Conservation (phyloP, 176 grass and related monocot genomes). For the Oryza meridionalis region DNA sequence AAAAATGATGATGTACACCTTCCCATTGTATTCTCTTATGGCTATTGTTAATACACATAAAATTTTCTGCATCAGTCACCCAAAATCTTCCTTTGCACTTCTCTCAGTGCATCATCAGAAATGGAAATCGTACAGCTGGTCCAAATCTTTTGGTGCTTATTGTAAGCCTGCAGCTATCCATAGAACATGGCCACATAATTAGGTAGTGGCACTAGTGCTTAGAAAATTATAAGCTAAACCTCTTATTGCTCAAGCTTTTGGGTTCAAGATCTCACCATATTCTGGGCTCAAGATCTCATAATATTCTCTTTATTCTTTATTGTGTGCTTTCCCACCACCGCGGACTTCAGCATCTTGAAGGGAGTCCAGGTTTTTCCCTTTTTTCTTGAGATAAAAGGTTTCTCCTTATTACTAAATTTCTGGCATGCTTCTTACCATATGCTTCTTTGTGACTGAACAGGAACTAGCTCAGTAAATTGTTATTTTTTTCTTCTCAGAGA, state of each 20-base stretch:
- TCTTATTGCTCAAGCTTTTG: conserved; percentile 1
- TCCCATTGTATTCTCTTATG: neutral
- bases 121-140: neutral
- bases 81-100: neutral
- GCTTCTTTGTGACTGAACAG: neutral
- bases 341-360: neutral
- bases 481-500: neutral
- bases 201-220: neutral
- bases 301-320: neutral
- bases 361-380: neutral
- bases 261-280: neutral
- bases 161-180: neutral
- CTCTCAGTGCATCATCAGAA: neutral
- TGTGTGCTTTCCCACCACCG: neutral
- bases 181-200: neutral
- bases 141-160: neutral
- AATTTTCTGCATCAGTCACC: neutral
- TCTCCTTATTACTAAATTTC: neutral
- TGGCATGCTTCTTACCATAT: neutral
- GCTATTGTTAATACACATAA: neutral
- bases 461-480: neutral
- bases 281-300: neutral
- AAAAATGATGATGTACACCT: conserved; percentile 5
- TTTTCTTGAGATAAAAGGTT: no score
- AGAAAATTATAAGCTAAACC: neutral